These are phyloP conservation scores for Kandelia obovata DNA, from an alignment of 345 rosid genomes.

Conservation along the genomic window DNA sequence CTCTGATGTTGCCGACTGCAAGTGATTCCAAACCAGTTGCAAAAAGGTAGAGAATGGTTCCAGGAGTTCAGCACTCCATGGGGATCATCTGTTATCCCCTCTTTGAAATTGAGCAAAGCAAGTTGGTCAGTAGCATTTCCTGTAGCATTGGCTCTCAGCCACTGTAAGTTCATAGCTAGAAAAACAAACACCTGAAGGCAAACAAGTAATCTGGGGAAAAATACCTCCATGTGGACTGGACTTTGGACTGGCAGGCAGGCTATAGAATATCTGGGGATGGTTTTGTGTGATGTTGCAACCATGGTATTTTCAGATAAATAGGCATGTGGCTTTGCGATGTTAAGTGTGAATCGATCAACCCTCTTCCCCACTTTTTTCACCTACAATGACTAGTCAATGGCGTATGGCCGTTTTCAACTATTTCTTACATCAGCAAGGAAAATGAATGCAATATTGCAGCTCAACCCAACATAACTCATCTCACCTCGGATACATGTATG, in stretches of 20 bases:
- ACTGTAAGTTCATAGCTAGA: neutral
- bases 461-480: too few relatives aligned
- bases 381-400: too few relatives aligned
- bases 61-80: slow-evolving; percentile 8
- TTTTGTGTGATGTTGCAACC: neutral
- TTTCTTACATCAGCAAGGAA: too few relatives aligned
- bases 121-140: slow-evolving; percentile 8
- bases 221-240: neutral
- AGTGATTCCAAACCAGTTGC: slow-evolving; percentile 14
- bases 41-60: slow-evolving; percentile 3
- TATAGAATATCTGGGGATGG: neutral
- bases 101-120: slow-evolving; percentile 6
- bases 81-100: slow-evolving; percentile 8
- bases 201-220: neutral
- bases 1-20: slow-evolving; percentile 5
- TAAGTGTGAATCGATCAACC: too few relatives aligned
- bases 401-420: too few relatives aligned
- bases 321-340: neutral
- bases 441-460: too few relatives aligned
- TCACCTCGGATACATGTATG: too few relatives aligned
- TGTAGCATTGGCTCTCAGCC: slow-evolving; percentile 3
- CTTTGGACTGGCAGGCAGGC: neutral
- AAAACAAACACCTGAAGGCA: neutral
- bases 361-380: too few relatives aligned
- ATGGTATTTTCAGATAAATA: neutral